Evolutionary conservation across 192 early-diverging fungal species (phyloP), one percentile per base, ranked within the genome.

Genomic region (Umbelopsis sp.): DNA sequence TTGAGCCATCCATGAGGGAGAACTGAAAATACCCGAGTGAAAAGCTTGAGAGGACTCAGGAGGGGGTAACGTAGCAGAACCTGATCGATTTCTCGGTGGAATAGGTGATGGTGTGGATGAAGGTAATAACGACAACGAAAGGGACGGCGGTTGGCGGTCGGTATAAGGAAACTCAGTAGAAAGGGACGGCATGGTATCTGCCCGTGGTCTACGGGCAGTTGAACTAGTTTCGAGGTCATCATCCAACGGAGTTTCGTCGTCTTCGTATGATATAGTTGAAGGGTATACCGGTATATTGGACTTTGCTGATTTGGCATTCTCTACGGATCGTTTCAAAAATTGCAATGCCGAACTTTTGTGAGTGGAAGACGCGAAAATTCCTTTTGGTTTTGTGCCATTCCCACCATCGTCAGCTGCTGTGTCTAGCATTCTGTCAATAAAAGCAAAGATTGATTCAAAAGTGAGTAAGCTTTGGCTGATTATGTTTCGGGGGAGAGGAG

Each of bases 101-200:
- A 45, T 31, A 25, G 47, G 29, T 45, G 44, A 32, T 10, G 70
- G 70, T 2, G 44, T 45, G 3, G 65, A 67, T 20, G 45, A 47
- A 16, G 49, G 65, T 52, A 52, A 25, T 36, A 52, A 45, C 36
- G 31, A 32, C 45, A 50, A 43, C 56, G 52, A 26, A 43, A 38
- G 44, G 54, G 10, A n/a, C 20, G n/a, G 44, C 14, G 24, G 53
- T n/a, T 49, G 45, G 14, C 47, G 41, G 36, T 62, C 45, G 32
- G 65, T 73, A 29, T 73, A 73, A 9, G 62, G 62, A 25, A 66
- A 73, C 56, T 65, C 65, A 26, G 71, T 73, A 1, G 73, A 75
- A 10, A 69, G 73, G 6, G 68, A 69, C 11, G 73, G 73, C 73
- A 75, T 75, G 1, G 73, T 75, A 25, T 75, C 73, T 25, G 73